Evolutionary conservation across 2,329 filamentous ascomycete species (phyloP).

Genomic region (Pseudogymnoascus sp.): DNA sequence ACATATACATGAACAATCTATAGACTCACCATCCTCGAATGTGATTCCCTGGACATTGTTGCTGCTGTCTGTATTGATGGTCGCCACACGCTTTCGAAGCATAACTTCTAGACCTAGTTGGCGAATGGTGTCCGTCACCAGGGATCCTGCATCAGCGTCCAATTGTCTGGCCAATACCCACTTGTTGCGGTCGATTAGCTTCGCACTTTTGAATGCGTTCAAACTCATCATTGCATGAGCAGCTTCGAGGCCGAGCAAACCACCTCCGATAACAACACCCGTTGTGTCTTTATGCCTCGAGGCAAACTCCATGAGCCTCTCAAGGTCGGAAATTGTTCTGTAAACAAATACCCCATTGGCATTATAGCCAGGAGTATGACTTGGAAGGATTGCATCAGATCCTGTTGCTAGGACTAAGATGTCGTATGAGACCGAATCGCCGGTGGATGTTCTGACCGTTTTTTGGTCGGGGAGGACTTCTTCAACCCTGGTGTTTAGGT

Average conservation of each 20-base stretch:
- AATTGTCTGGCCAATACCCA: conserved; percentile 81
- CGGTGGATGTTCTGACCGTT: conserved; percentile 63
- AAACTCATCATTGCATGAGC: conserved; percentile 90
- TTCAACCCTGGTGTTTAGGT: conserved; percentile 69
- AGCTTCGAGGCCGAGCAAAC: conserved; percentile 78
- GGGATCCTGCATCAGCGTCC: conserved; percentile 69
- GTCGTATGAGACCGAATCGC: conserved; percentile 66
- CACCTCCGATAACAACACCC: conserved; percentile 76
- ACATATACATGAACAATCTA: conserved; percentile 75
- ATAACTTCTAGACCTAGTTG: conserved; percentile 74
- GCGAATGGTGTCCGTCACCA: conserved; percentile 77
- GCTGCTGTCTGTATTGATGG: conserved; percentile 59
- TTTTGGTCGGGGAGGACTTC: conserved; percentile 59
- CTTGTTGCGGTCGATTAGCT: conserved; percentile 71
- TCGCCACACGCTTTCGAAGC: conserved; percentile 67
- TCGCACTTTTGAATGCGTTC: conserved; percentile 65
- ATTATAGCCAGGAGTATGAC: conserved; percentile 67
- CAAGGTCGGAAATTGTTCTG: conserved; percentile 74
- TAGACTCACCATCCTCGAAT: conserved; percentile 73
- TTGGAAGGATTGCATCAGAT: conserved; percentile 68
- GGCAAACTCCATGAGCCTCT: conserved; percentile 69
- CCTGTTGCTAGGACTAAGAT: conserved; percentile 79
- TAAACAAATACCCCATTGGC: conserved; percentile 85
- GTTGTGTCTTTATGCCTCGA: conserved; percentile 58
- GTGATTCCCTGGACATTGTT: conserved; percentile 67